Conservation (phyloP, 345 rosid genomes). For the Melastoma malabathricum region DNA sequence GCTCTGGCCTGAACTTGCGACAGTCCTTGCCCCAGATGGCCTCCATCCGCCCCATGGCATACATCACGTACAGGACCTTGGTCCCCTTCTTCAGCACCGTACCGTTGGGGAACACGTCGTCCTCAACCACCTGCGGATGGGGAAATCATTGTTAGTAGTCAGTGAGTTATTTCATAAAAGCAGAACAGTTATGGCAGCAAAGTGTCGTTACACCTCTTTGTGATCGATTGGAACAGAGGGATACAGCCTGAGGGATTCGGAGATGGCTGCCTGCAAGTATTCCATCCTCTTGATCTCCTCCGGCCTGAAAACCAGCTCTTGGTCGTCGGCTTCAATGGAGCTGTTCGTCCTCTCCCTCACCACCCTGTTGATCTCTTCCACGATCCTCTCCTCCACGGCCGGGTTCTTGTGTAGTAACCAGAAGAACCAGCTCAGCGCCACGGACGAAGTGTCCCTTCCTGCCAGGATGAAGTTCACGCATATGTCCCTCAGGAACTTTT, state of each 20-base stretch:
- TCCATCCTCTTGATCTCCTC: constrained; percentile 96
- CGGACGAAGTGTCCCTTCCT: constrained; percentile 95
- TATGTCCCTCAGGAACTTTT: constrained; percentile 76
- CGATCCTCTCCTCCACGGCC: constrained; percentile 43
- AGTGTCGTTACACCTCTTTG: constrained; percentile 50
- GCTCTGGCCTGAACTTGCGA: constrained; percentile 69
- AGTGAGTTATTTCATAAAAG: too few relatives aligned
- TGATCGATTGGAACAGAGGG: constrained; percentile 97
- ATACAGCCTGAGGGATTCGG: constrained; percentile 81
- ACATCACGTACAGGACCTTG: constrained; percentile 72
- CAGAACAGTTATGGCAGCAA: too few relatives aligned
- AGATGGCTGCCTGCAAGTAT: constrained; percentile 85
- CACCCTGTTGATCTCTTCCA: constrained; percentile 42
- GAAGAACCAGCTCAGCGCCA: constrained; percentile 87
- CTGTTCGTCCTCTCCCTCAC: constrained; percentile 29
- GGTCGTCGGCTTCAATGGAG: constrained; percentile 4
- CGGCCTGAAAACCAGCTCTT: constrained; percentile 32
- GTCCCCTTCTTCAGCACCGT: constrained; percentile 73
- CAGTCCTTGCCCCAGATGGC: constrained; percentile 89
- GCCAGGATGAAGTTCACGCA: constrained; percentile 94
- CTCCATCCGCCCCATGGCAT: constrained; percentile 94
- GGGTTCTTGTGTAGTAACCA: constrained; percentile 73
- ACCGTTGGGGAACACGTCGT: constrained; percentile 79
- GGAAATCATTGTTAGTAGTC: background rate
- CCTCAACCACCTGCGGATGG: constrained; percentile 47